A percentile compares a stretch with the other conserved stretches of the same genome.
Conservation (phyloP, 805 yeast species). For the Cyberlindnera maritima region DNA sequence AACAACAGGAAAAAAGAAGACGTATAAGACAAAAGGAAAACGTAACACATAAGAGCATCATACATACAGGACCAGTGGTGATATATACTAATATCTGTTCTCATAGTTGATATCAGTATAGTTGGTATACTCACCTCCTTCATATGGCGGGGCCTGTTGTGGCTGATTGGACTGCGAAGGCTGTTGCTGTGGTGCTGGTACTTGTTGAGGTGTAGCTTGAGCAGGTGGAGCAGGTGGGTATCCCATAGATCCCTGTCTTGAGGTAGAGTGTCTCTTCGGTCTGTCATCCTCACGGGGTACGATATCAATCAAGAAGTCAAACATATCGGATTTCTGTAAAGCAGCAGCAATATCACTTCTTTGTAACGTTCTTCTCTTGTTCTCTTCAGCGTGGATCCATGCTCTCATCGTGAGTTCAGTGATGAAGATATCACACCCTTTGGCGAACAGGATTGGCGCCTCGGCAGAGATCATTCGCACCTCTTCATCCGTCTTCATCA, state of each 20-base stretch:
- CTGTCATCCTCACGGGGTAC: slow-evolving; percentile 83
- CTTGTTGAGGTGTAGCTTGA: slow-evolving; percentile 3
- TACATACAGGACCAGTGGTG: background rate
- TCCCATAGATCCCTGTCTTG: slow-evolving; percentile 14
- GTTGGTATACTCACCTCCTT: slow-evolving; percentile 1
- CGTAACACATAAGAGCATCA: slow-evolving; percentile 1
- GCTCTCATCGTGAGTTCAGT: slow-evolving; percentile 98
- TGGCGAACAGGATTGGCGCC: slow-evolving; percentile 95
- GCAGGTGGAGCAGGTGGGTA: background rate
- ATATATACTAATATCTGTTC: background rate
- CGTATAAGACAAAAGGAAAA: background rate
- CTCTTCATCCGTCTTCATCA: slow-evolving; percentile 97
- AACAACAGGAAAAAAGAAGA: too few species aligned
- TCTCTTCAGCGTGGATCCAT: slow-evolving; percentile 98
- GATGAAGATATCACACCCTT: slow-evolving; percentile 96
- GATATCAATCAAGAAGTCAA: slow-evolving; percentile 92
- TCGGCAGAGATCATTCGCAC: slow-evolving; percentile 98
- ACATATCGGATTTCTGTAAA: slow-evolving; percentile 91
- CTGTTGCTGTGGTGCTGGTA: background rate
- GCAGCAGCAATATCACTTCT: slow-evolving; percentile 95
- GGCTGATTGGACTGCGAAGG: background rate
- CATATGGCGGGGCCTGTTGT: slow-evolving; percentile 2
- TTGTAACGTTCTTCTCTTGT: slow-evolving; percentile 91
- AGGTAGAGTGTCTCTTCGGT: slow-evolving; percentile 13
- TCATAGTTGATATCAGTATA: slow-evolving; percentile 5